These are phyloP conservation scores for Agastache rugosa DNA, from an alignment of 257 asterid species.

Conservation along the genomic window DNA sequence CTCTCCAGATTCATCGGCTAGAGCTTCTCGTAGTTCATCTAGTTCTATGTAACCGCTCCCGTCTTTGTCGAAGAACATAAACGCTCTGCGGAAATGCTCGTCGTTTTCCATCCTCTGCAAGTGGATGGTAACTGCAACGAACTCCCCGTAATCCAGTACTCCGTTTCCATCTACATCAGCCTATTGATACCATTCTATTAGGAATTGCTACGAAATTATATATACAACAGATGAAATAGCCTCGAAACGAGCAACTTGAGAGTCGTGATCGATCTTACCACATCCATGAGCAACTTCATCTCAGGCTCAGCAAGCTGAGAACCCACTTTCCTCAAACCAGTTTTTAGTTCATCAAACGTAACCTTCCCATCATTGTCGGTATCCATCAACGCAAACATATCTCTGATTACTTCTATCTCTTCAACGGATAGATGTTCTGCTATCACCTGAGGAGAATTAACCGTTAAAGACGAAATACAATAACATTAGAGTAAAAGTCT, in stretches of 20 bases:
- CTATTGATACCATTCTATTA: conserved; percentile 44
- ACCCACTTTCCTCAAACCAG: conserved; percentile 91
- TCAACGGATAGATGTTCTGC: conserved; percentile 89
- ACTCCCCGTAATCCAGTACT: conserved; percentile 92
- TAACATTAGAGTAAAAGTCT: background rate
- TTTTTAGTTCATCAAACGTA: conserved; percentile 80
- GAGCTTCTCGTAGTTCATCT: conserved; percentile 78
- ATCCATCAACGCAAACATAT: conserved; percentile 95
- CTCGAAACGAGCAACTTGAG: background rate
- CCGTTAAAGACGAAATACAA: background rate
- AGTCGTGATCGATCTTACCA: conserved; percentile 61
- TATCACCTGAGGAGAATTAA: conserved; percentile 61
- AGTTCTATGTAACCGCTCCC: conserved; percentile 89
- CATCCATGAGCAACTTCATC: conserved; percentile 96
- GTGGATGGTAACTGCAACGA: conserved; percentile 97
- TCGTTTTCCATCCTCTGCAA: conserved; percentile 92
- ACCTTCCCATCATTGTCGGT: conserved; percentile 92
- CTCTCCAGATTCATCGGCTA: conserved; percentile 86
- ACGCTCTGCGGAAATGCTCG: conserved; percentile 89
- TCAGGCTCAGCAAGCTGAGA: conserved; percentile 98
- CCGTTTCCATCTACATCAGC: conserved; percentile 99
- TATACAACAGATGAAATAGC: background rate
- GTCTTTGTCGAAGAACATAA: conserved; percentile 85
- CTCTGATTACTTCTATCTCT: conserved; percentile 94
- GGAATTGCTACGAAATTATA: conserved; percentile 6